Conservation (phyloP, 495 filamentous ascomycete genomes). For the Aspergillus avenaceus region DNA sequence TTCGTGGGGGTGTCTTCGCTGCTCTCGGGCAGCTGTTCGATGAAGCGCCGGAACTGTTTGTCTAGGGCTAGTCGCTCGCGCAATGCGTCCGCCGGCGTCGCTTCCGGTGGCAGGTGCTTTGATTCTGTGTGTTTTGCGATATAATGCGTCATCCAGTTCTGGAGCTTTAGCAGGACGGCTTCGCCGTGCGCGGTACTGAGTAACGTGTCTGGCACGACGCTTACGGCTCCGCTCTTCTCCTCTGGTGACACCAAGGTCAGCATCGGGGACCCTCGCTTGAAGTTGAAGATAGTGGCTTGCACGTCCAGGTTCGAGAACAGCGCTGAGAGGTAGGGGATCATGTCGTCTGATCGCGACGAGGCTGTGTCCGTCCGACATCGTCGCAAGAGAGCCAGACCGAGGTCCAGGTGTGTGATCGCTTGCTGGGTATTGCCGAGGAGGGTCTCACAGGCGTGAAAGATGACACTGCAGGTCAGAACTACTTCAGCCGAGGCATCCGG, state of each 20-base stretch:
- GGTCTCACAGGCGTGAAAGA: slow-evolving; percentile 30
- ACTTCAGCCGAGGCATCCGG: slow-evolving; percentile 16
- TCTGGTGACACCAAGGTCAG: background rate
- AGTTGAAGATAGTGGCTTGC: slow-evolving; percentile 23
- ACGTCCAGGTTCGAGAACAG: slow-evolving; percentile 24
- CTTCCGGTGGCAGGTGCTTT: slow-evolving; percentile 4
- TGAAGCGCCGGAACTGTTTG: slow-evolving; percentile 3
- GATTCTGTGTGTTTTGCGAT: slow-evolving; percentile 4
- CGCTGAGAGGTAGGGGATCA: slow-evolving; percentile 12
- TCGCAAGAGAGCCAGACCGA: slow-evolving; percentile 18
- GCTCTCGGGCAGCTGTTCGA: background rate
- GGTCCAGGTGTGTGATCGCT: slow-evolving; percentile 26
- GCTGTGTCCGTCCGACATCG: slow-evolving; percentile 2
- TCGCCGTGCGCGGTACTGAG: slow-evolving; percentile 8
- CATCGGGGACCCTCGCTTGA: slow-evolving; percentile 7
- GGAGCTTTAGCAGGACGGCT: slow-evolving; percentile 9
- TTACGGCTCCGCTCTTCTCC: background rate
- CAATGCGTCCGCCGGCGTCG: slow-evolving; percentile 7
- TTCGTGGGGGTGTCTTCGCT: background rate
- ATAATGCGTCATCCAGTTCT: slow-evolving; percentile 17
- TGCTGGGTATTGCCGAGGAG: slow-evolving; percentile 19
- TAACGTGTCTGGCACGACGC: slow-evolving; percentile 11
- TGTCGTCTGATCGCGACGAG: slow-evolving; percentile 3
- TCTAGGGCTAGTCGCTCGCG: slow-evolving; percentile 12
- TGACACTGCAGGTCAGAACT: slow-evolving; percentile 26